phyloP scores from a whole-genome alignment of 192 early-diverging fungal species.

The Lunasporangiospora selenospora region DNA sequence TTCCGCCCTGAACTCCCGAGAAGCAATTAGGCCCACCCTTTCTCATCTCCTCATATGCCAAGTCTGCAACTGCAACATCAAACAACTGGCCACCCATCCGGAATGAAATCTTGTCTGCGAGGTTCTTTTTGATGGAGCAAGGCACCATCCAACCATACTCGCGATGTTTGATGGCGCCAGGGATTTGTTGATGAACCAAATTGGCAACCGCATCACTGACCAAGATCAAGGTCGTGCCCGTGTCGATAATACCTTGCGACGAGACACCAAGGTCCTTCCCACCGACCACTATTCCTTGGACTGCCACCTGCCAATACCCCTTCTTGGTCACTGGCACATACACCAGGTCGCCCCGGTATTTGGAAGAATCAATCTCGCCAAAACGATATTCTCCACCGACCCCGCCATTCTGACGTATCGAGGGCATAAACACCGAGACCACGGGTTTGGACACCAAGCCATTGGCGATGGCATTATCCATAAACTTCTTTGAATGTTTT shows the following conservation, averaged over 20 bases:
- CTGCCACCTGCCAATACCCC: conserved; percentile 63
- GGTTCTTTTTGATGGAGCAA: no score
- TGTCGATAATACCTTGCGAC: conserved; percentile 60
- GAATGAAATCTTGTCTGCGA: no score
- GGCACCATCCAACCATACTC: no score
- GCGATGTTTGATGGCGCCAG: no score
- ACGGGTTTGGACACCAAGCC: conserved; percentile 58
- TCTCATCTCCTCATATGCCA: conserved; percentile 7
- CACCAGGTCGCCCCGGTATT: conserved; percentile 55
- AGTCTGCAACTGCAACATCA: conserved; percentile 9
- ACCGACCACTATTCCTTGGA: conserved; percentile 48
- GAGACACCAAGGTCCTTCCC: conserved; percentile 32
- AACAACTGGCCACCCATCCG: conserved; percentile 18
- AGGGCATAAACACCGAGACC: conserved; percentile 65
- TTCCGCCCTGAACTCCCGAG: conserved; percentile 32
- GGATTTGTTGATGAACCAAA: conserved; percentile 38
- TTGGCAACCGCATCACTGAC: conserved; percentile 55
- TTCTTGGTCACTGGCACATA: conserved; percentile 58
- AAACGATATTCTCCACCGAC: conserved; percentile 57
- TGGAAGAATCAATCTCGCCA: conserved; percentile 56
- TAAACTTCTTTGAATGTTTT: conserved; percentile 58
- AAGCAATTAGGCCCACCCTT: conserved; percentile 11
- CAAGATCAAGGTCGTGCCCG: conserved; percentile 67
- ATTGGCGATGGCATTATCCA: conserved; percentile 62
- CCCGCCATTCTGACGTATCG: conserved; percentile 51